A percentile compares a stretch with the other conserved stretches of the same genome.
phyloP scores from a whole-genome alignment of 805 yeast species.

The Torulaspora quercuum region DNA sequence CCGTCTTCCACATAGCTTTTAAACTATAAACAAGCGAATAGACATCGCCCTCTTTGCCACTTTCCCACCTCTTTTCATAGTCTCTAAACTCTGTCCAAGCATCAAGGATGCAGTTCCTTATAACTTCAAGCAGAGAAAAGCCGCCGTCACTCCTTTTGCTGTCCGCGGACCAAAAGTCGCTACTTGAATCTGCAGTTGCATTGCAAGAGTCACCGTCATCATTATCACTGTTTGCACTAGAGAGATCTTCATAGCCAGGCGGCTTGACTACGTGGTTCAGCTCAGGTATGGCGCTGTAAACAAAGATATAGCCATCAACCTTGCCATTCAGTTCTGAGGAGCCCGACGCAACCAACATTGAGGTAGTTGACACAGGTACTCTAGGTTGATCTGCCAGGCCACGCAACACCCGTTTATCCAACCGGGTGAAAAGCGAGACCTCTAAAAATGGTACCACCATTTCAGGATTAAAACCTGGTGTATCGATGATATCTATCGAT shows the following conservation, averaged over 20 bases:
- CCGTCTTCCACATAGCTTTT: conserved; percentile 54
- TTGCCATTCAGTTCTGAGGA: conserved; percentile 73
- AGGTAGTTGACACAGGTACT: conserved; percentile 59
- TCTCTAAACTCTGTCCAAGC: conserved; percentile 69
- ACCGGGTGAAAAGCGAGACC: conserved; percentile 59
- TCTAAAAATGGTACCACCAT: conserved; percentile 74
- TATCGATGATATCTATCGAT: conserved; percentile 65
- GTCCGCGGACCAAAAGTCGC: conserved; percentile 16
- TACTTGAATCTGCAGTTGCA: conserved; percentile 8
- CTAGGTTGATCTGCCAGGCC: conserved; percentile 64
- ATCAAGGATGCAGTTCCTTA: conserved; percentile 57
- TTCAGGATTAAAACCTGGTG: conserved; percentile 65
- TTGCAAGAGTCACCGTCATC: too few species aligned
- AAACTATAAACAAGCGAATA: conserved; percentile 57
- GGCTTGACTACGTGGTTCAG: conserved; percentile 42
- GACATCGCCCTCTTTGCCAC: conserved; percentile 65
- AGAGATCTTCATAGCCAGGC: conserved; percentile 49
- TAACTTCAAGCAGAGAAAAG: conserved; percentile 37
- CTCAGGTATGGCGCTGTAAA: conserved; percentile 67
- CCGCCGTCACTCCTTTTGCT: conserved; percentile 29
- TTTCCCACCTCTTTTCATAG: conserved; percentile 55
- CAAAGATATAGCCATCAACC: conserved; percentile 69
- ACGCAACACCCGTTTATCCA: conserved; percentile 55
- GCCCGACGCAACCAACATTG: conserved; percentile 72
- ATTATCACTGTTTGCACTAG: neutral